phyloP scores from a whole-genome alignment of 257 asterid genomes.

The Verbena officinalis region DNA sequence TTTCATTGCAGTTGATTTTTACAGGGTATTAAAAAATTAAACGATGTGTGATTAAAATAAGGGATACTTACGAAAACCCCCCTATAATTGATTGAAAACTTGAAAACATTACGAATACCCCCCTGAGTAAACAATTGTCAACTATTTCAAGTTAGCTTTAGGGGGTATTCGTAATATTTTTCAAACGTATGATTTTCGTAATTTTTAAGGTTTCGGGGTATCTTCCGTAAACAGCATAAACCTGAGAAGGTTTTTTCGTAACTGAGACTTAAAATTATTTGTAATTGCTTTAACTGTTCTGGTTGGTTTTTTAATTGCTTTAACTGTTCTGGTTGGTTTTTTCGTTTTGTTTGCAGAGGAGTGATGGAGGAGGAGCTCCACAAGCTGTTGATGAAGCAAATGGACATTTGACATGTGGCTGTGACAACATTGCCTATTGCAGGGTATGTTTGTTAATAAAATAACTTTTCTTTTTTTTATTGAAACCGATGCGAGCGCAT shows the following conservation, averaged over 20 bases:
- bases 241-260: too few relatives aligned
- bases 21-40: conserved; percentile 45
- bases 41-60: too few relatives aligned
- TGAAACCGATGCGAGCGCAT: too few relatives aligned
- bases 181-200: too few relatives aligned
- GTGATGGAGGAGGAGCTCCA: conserved; percentile 90
- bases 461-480: neutral
- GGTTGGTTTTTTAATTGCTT: neutral
- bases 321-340: neutral
- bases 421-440: conserved; percentile 88
- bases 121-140: neutral
- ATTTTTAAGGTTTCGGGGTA: too few relatives aligned
- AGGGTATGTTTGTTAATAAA: conserved; percentile 43
- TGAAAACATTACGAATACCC: neutral
- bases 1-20: conserved; percentile 88
- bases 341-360: conserved; percentile 50
- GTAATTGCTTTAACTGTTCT: neutral
- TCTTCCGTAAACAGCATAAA: too few relatives aligned
- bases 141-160: too few relatives aligned
- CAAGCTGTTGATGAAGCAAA: conserved; percentile 91
- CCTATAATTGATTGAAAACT: too few relatives aligned
- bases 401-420: conserved; percentile 84
- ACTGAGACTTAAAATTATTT: too few relatives aligned
- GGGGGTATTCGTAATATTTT: too few relatives aligned
- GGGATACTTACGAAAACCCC: too few relatives aligned